Conservation (phyloP, 2,329 filamentous ascomycete genomes). For the Cladobotryum mycophilum region DNA sequence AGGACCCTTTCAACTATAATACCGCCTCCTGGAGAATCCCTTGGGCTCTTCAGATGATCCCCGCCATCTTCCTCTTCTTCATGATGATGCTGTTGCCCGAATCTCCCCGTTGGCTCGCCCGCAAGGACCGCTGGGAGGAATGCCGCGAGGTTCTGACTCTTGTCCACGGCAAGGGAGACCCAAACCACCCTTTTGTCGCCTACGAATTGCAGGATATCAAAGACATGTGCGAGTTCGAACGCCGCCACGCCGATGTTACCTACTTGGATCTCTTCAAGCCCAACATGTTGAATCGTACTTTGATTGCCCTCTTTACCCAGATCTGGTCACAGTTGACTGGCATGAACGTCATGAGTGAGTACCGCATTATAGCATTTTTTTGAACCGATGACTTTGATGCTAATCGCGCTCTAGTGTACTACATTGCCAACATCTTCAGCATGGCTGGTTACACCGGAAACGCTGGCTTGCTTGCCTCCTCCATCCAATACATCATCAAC, state of each 20-base stretch:
- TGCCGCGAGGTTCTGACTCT: constrained; percentile 47
- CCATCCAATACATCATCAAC: constrained; percentile 64
- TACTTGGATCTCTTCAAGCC: constrained; percentile 68
- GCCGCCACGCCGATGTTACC: constrained; percentile 59
- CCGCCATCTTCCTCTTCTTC: constrained; percentile 51
- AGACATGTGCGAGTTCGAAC: constrained; percentile 67
- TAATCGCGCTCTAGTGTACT: constrained; percentile 45
- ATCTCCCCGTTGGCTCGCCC: constrained; percentile 59
- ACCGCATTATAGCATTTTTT: not conserved
- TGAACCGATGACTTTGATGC: not conserved
- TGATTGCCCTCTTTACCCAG: constrained; percentile 46
- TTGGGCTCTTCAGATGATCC: constrained; percentile 60
- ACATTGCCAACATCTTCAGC: constrained; percentile 43
- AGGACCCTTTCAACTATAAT: constrained; percentile 29
- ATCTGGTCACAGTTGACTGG: constrained; percentile 52
- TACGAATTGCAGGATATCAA: constrained; percentile 67
- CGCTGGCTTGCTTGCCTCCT: constrained; percentile 47
- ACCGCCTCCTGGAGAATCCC: constrained; percentile 56
- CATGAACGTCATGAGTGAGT: constrained; percentile 53
- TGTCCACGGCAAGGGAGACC: constrained; percentile 61
- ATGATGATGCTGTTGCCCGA: constrained; percentile 56
- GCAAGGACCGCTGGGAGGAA: constrained; percentile 55
- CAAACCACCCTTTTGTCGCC: constrained; percentile 57
- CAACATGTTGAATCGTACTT: constrained; percentile 51
- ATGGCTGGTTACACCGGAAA: constrained; percentile 38